phyloP scores from a whole-genome alignment of 768 basidiomycete genomes.

The Dentipellis fragilis region DNA sequence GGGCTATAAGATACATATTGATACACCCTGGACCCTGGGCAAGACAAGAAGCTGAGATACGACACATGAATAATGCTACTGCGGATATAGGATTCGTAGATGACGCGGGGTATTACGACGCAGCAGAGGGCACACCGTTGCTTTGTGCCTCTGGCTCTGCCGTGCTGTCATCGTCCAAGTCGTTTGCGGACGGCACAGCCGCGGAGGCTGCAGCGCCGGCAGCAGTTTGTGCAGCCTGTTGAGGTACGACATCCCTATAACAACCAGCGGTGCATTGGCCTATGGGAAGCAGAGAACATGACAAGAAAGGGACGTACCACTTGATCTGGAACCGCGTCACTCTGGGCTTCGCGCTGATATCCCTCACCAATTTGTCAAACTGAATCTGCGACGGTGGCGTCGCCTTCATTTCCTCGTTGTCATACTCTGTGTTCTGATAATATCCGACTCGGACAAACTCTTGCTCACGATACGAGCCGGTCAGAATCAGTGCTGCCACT shows the following conservation, averaged over 20 bases:
- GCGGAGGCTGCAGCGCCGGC: constrained; percentile 64
- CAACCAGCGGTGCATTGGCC: background rate
- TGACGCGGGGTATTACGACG: background rate
- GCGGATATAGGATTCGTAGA: too few relatives aligned
- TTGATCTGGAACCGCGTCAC: constrained; percentile 91
- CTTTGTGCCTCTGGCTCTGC: constrained; percentile 1
- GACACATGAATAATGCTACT: too few relatives aligned
- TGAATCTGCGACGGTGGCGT: constrained; percentile 56
- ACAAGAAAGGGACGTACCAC: constrained; percentile 42
- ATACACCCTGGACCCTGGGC: background rate
- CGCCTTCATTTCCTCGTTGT: constrained; percentile 85
- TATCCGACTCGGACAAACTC: constrained; percentile 99
- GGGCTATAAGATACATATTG: background rate
- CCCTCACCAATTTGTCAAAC: constrained; percentile 75
- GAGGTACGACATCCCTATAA: constrained; percentile 27
- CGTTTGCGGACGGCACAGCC: constrained; percentile 64
- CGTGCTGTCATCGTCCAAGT: constrained; percentile 37
- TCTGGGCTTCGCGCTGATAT: constrained; percentile 84
- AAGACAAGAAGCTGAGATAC: background rate
- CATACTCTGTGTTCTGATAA: constrained; percentile 98
- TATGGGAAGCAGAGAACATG: background rate
- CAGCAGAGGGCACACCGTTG: constrained; percentile 4
- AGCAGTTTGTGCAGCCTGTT: constrained; percentile 27
- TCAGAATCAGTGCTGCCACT: constrained; percentile 94
- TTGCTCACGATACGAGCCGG: constrained; percentile 91